These are phyloP conservation scores for Aschersonia sp. DNA, from an alignment of 2,329 filamentous ascomycete genomes.

Conservation along the genomic window DNA sequence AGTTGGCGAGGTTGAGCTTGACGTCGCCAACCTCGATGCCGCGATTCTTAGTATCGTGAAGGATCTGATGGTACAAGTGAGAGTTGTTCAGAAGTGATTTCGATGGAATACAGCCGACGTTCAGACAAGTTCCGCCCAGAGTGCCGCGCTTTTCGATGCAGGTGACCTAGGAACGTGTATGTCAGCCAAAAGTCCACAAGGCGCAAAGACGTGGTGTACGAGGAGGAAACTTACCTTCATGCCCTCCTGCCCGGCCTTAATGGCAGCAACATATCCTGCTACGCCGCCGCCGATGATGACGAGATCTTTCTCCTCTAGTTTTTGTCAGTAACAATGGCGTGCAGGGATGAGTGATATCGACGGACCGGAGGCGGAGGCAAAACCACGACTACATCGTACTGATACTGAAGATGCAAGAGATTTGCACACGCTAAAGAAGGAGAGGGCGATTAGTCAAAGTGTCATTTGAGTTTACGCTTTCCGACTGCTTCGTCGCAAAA, in stretches of 20 bases:
- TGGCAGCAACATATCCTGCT: constrained; percentile 95
- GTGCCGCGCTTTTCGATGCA: constrained; percentile 97
- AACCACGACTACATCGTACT: constrained; percentile 41
- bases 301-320: constrained; percentile 79
- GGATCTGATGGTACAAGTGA: constrained; percentile 90
- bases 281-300: constrained; percentile 97
- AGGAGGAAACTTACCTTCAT: constrained; percentile 53
- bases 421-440: constrained; percentile 29
- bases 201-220: neutral
- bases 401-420: constrained; percentile 23
- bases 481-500: neutral
- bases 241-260: constrained; percentile 96
- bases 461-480: neutral
- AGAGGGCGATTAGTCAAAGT: neutral
- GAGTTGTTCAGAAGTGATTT: constrained; percentile 99
- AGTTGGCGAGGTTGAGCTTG: constrained; percentile 82
- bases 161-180: constrained; percentile 47
- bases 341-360: constrained; percentile 7
- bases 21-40: constrained; percentile 97
- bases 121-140: constrained; percentile 92
- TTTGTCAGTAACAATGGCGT: constrained; percentile 20
- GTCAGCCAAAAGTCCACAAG: neutral
- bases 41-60: constrained; percentile 92
- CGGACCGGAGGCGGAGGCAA: constrained; percentile 42
- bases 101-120: constrained; percentile 97